Base-by-base conservation (phyloP, 768 basidiomycete genomes). In the Naganishia vaughanmartiniae region DNA sequence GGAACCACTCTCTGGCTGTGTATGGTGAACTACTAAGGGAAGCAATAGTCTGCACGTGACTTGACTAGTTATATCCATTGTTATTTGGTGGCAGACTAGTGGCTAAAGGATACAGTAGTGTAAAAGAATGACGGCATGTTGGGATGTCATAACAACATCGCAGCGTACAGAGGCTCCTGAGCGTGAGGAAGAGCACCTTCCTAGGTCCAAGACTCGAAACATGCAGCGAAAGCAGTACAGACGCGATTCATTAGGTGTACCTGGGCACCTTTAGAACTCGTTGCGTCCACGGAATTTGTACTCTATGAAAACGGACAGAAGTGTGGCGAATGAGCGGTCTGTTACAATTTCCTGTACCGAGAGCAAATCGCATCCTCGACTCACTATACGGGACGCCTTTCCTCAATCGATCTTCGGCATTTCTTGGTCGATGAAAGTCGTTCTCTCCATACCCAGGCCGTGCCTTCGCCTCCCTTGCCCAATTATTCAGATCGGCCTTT, bases 321-420 rank as follows among this genome's bases (percentile, higher is more conserved):
- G 4, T 34, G 26, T 7, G 7, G 66, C 24, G 53, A 39, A 57
- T 45, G 19, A 68, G 36, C 24, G 17, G 26, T 15, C 26, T 42
- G 6, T 26, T 21, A 4, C 2, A 39, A 10, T 34, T 26, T 12
- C 36, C 30, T 3, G 19, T 4, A 2, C 2, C 15, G 10, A 15
- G 42, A 24, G 28, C 30, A 36, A 15, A 19, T 26, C 21, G 36
- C 39, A 42, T 12, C 19, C 4, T 33, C 34, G n/a, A 79, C 80
- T 76, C 68, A 81, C 80, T 81, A 71, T 81, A 81, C 17, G 80
- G 78, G 19, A 78, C 74, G n/a, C 79, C 78, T 7, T 70, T 88
- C 87, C 90, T 87, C 85, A 93, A 84, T 80, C 87, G 90, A 73
- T 95, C 93, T 54, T 84, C 84, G 0, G 89, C 82, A n/a, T 86